These are phyloP conservation scores for Aquilaria agallochum DNA, from an alignment of 441 rosid genomes.

Conservation along the genomic window DNA sequence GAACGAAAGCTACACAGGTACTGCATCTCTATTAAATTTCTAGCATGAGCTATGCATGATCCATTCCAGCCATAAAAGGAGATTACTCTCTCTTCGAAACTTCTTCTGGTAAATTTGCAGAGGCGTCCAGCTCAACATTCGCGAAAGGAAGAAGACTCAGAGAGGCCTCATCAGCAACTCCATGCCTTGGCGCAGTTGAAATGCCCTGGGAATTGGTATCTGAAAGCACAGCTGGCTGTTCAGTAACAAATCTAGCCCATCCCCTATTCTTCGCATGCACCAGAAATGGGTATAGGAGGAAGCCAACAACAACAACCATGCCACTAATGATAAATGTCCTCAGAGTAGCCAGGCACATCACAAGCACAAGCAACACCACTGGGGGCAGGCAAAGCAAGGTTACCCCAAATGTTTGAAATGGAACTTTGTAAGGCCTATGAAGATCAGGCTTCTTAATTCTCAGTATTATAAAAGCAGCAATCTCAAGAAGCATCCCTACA, in stretches of 20 bases:
- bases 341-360: constrained; percentile 69
- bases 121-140: constrained; percentile 16
- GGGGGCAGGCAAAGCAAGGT: constrained; percentile 67
- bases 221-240: constrained; percentile 21
- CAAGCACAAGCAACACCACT: constrained; percentile 59
- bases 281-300: constrained; percentile 50
- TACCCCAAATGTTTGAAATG: constrained; percentile 62
- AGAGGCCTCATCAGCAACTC: constrained; percentile 44
- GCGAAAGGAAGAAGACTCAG: constrained; percentile 36
- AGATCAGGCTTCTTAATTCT: constrained; percentile 77
- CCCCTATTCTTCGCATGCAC: constrained; percentile 42
- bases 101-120: constrained; percentile 19
- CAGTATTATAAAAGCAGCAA: constrained; percentile 76
- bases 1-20: no score
- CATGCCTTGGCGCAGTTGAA: constrained; percentile 20
- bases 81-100: constrained; percentile 19
- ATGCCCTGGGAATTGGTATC: constrained; percentile 2
- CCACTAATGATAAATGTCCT: constrained; percentile 62
- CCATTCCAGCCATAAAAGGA: no score
- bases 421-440: constrained; percentile 71
- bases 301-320: constrained; percentile 43
- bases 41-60: no score
- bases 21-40: no score
- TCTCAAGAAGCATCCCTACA: constrained; percentile 84
- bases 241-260: constrained; percentile 42